Conservation (phyloP, 164 flowering plant species). For the Vitis vinifera region DNA sequence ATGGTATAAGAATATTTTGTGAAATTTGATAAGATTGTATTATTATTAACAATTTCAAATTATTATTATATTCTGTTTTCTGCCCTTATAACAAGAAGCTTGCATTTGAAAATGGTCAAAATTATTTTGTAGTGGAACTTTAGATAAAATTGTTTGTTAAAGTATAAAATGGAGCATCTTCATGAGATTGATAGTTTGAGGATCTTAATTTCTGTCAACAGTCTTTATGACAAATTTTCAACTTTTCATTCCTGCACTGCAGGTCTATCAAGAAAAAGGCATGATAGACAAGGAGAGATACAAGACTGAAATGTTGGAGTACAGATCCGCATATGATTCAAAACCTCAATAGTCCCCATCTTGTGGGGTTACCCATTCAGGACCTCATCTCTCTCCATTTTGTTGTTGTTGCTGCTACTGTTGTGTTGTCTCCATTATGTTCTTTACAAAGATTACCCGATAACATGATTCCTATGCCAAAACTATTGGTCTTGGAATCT, state of each 20-base stretch:
- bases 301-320: constrained; percentile 48
- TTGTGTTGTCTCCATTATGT: not conserved
- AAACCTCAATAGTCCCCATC: constrained; percentile 5
- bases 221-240: not conserved
- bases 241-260: constrained; percentile 13
- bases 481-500: too few species aligned
- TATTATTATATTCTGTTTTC: too few species aligned
- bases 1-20: too few species aligned
- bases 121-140: too few species aligned
- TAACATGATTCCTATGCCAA: too few species aligned
- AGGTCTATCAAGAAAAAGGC: constrained; percentile 73
- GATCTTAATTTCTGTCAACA: not conserved
- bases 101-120: too few species aligned
- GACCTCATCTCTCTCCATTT: not conserved
- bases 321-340: constrained; percentile 20
- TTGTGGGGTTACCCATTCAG: not conserved
- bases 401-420: not conserved
- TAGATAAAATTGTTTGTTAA: not conserved
- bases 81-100: too few species aligned
- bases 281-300: constrained; percentile 55
- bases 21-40: too few species aligned
- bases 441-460: not conserved
- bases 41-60: too few species aligned
- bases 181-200: not conserved
- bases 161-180: not conserved